These are phyloP conservation scores for Septoria petroselini DNA, from an alignment of 2,329 filamentous ascomycete species.

Conservation along the genomic window DNA sequence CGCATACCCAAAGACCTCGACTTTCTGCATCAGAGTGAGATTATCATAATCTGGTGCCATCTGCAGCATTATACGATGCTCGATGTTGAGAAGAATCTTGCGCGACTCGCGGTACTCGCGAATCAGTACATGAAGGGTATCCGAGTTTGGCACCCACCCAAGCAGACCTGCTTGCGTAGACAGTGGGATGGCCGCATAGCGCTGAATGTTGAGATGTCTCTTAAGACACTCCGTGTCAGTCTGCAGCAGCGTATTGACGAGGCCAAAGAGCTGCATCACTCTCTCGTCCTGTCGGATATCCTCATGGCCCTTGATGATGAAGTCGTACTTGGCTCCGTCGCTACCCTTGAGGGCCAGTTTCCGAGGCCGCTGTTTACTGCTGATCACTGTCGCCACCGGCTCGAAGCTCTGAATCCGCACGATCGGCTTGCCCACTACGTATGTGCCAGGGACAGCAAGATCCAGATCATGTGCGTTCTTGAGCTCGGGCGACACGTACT, in stretches of 20 bases:
- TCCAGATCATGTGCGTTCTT: slow-evolving; percentile 82
- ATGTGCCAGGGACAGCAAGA: slow-evolving; percentile 92
- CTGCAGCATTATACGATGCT: slow-evolving; percentile 99
- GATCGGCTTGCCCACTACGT: slow-evolving; percentile 74
- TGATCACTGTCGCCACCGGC: slow-evolving; percentile 84
- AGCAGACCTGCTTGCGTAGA: slow-evolving; percentile 94
- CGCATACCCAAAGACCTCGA: slow-evolving; percentile 98
- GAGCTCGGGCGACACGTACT: slow-evolving; percentile 94
- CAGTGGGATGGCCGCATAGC: slow-evolving; percentile 92
- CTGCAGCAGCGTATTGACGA: slow-evolving; percentile 91
- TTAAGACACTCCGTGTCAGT: slow-evolving; percentile 97
- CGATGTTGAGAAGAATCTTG: slow-evolving; percentile 97
- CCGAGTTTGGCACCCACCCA: slow-evolving; percentile 96
- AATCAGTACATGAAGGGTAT: slow-evolving; percentile 94
- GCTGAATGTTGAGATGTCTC: slow-evolving; percentile 91
- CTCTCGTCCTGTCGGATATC: slow-evolving; percentile 98
- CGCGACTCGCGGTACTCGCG: slow-evolving; percentile 95
- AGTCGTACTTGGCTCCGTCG: slow-evolving; percentile 83
- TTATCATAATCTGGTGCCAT: slow-evolving; percentile 99
- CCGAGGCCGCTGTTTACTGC: slow-evolving; percentile 91
- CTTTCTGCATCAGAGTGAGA: slow-evolving; percentile 98
- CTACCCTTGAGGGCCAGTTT: slow-evolving; percentile 86
- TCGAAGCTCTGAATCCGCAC: slow-evolving; percentile 88
- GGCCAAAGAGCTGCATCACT: slow-evolving; percentile 98
- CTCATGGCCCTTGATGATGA: slow-evolving; percentile 96